A percentile compares a stretch with the other conserved stretches of the same genome.
These are phyloP conservation scores for Achlya hypogyna DNA, from an alignment of 352 stramenopile genomes.

Conservation along the genomic window DNA sequence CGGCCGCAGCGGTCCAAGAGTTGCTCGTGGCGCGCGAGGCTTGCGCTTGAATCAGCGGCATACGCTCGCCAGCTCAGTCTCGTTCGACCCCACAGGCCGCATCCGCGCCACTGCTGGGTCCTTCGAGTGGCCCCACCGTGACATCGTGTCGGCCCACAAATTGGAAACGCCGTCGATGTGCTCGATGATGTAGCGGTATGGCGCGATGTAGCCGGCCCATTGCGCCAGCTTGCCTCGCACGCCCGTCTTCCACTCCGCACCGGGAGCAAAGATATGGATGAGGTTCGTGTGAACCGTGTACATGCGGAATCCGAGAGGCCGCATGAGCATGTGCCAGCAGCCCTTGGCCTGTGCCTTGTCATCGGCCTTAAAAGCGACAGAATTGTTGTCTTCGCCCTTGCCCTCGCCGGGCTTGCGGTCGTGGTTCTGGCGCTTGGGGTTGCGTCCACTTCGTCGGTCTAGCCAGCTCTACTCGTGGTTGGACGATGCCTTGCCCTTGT, in stretches of 20 bases:
- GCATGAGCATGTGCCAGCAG: constrained; percentile 20
- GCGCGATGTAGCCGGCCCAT: constrained; percentile 17
- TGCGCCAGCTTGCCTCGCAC: constrained; percentile 20
- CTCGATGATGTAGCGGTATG: constrained; percentile 21
- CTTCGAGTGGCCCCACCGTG: not conserved
- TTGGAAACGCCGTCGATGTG: constrained; percentile 15
- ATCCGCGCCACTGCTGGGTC: not conserved
- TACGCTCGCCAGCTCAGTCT: no score
- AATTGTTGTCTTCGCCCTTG: no score
- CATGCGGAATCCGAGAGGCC: constrained; percentile 5
- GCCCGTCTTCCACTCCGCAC: constrained; percentile 16
- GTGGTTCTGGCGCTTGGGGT: no score
- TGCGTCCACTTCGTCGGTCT: no score
- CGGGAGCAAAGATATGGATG: constrained; percentile 22
- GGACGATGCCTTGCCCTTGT: no score
- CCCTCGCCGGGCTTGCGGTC: no score
- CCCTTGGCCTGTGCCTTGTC: constrained; percentile 11
- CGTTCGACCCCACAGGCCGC: no score
- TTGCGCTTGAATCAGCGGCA: no score
- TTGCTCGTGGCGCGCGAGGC: no score
- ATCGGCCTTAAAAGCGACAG: constrained; percentile 22
- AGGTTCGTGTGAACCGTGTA: constrained; percentile 26
- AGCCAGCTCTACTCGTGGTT: no score
- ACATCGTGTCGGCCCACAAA: not conserved
- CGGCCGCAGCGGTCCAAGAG: not conserved